A percentile compares a stretch with the other conserved stretches of the same genome.
Conservation (phyloP, 495 filamentous ascomycete genomes). For the Talaromyces wortmannii region DNA sequence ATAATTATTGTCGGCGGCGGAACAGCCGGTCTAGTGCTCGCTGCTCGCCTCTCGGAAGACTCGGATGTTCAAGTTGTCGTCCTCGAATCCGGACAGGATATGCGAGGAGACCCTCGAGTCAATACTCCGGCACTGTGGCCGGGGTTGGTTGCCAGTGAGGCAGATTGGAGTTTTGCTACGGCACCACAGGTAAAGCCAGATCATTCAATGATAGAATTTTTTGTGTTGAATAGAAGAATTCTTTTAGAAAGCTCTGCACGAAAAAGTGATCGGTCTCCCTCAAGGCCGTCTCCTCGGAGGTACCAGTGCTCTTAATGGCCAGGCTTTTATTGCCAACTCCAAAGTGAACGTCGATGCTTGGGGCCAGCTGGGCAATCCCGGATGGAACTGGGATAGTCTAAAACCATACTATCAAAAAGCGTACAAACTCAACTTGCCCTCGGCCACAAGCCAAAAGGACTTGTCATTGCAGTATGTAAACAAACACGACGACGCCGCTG, state of each 20-base stretch:
- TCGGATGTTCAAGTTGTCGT: constrained; percentile 32
- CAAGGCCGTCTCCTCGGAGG: constrained; percentile 30
- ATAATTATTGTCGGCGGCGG: constrained; percentile 26
- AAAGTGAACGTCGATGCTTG: constrained; percentile 33
- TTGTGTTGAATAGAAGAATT: not conserved
- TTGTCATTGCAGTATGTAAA: constrained; percentile 10
- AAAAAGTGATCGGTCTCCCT: constrained; percentile 10
- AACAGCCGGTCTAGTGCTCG: constrained; percentile 13
- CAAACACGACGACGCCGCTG: constrained; percentile 5
- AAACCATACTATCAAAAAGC: constrained; percentile 26
- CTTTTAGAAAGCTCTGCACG: constrained; percentile 5
- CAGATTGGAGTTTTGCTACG: constrained; percentile 46
- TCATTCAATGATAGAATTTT: not conserved
- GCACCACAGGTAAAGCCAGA: constrained; percentile 30
- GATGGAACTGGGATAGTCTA: constrained; percentile 40
- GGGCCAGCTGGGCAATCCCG: constrained; percentile 38
- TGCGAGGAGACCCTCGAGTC: constrained; percentile 26
- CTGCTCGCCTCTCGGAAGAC: not conserved
- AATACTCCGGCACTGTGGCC: constrained; percentile 34
- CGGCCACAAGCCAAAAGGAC: not conserved
- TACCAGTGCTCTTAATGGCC: constrained; percentile 43
- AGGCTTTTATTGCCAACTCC: constrained; percentile 33
- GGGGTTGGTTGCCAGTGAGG: constrained; percentile 34
- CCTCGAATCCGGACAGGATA: constrained; percentile 41
- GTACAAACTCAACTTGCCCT: constrained; percentile 8